phyloP scores from a whole-genome alignment of 371 early-diverging fungal genomes.

The Mortierella sp. region DNA sequence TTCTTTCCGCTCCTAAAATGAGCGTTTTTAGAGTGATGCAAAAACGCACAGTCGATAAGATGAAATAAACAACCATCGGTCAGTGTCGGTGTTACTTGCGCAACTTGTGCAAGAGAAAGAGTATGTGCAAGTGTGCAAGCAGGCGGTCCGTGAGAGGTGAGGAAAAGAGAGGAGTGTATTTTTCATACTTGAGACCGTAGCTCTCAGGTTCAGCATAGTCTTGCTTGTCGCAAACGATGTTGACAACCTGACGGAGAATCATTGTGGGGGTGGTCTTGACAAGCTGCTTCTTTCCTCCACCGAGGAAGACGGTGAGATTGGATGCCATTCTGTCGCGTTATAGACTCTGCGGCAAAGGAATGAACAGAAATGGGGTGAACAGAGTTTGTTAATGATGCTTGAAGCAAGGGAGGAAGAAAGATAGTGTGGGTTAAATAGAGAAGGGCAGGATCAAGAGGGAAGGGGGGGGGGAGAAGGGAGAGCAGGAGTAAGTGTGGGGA shows the following conservation, averaged over 20 bases:
- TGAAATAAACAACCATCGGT: neutral
- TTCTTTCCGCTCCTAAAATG: conserved; percentile 53
- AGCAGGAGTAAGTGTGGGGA: neutral
- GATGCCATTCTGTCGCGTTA: conserved; percentile 53
- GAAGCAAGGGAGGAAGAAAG: neutral
- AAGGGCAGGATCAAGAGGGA: neutral
- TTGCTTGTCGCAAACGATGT: conserved; percentile 57
- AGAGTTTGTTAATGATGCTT: neutral
- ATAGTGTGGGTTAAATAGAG: neutral
- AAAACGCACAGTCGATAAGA: neutral
- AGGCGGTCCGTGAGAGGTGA: neutral
- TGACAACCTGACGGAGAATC: conserved; percentile 57
- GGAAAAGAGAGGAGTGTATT: neutral
- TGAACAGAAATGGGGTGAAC: neutral
- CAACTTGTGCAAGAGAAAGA: neutral
- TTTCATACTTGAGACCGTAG: conserved; percentile 59
- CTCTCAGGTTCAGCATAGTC: conserved; percentile 49
- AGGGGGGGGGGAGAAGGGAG: neutral
- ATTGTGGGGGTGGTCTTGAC: conserved; percentile 60
- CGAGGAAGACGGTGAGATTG: conserved; percentile 55
- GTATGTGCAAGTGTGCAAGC: no score
- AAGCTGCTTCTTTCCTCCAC: conserved; percentile 56
- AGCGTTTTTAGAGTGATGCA: neutral
- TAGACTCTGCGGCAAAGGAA: neutral
- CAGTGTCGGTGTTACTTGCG: neutral